phyloP scores from a whole-genome alignment of 148 eudicot genomes.

The Silene uniflora region DNA sequence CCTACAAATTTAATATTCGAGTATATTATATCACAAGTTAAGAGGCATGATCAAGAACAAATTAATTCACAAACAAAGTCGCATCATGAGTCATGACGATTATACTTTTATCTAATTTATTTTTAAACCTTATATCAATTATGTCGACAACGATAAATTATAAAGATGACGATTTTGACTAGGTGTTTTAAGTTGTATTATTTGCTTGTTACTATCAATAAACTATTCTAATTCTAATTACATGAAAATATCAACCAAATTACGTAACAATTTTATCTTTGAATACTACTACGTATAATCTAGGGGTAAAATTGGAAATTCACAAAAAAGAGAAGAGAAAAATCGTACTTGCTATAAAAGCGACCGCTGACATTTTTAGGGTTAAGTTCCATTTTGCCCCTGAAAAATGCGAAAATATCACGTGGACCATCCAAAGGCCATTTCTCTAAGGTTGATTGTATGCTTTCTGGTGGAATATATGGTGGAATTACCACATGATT shows the following conservation, averaged over 20 bases:
- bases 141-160: not conserved
- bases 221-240: too few species aligned
- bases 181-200: not conserved
- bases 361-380: conserved; percentile 94
- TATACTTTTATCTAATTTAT: not conserved
- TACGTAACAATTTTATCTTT: not conserved
- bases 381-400: conserved; percentile 95
- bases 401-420: conserved; percentile 74
- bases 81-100: not conserved
- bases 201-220: not conserved
- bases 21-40: too few species aligned
- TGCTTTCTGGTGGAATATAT: conserved; percentile 49
- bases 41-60: too few species aligned
- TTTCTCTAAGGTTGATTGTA: conserved; percentile 44
- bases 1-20: too few species aligned
- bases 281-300: not conserved
- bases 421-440: conserved; percentile 55
- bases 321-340: not conserved
- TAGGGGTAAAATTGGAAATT: conserved; percentile 13
- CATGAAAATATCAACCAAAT: not conserved
- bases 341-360: conserved; percentile 72
- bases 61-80: too few species aligned
- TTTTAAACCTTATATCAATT: too few species aligned
- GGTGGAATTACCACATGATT: conserved; percentile 75
- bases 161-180: not conserved